phyloP scores from a whole-genome alignment of 2,329 filamentous ascomycete genomes.

The Verticillium nonalfalfae region DNA sequence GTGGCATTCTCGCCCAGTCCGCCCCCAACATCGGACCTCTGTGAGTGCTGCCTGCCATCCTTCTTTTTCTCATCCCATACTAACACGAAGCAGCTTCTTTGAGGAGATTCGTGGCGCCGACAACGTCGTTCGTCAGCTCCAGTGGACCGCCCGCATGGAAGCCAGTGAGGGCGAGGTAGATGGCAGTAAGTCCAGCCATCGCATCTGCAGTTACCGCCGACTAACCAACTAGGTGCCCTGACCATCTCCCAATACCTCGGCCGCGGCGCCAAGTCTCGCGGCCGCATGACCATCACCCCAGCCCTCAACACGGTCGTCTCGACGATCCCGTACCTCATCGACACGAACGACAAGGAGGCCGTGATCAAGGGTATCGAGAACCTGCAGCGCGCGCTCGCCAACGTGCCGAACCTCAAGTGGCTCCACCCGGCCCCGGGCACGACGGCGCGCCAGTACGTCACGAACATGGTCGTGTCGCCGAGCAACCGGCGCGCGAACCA shows the following conservation, averaged over 20 bases:
- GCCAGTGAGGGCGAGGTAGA: constrained; percentile 35
- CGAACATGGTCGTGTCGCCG: constrained; percentile 34
- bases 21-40: constrained; percentile 60
- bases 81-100: constrained; percentile 32
- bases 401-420: constrained; percentile 49
- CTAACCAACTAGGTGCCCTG: constrained; percentile 33
- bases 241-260: constrained; percentile 57
- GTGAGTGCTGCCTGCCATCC: constrained; percentile 18
- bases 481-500: constrained; percentile 39
- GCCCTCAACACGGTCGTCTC: constrained; percentile 53
- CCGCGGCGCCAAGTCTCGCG: constrained; percentile 55
- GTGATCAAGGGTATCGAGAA: constrained; percentile 60
- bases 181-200: constrained; percentile 17
- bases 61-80: background rate
- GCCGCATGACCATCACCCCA: constrained; percentile 53
- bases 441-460: constrained; percentile 50
- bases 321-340: constrained; percentile 52
- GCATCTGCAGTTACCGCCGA: too few species aligned
- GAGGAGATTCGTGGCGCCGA: constrained; percentile 52
- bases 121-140: constrained; percentile 55
- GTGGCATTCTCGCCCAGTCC: constrained; percentile 57
- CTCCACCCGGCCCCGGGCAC: constrained; percentile 44
- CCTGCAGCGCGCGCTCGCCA: constrained; percentile 45
- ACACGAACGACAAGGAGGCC: constrained; percentile 53
- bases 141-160: constrained; percentile 62